Conservation (phyloP, 2,329 filamentous ascomycete species). For the Amesomyces nigricolor region DNA sequence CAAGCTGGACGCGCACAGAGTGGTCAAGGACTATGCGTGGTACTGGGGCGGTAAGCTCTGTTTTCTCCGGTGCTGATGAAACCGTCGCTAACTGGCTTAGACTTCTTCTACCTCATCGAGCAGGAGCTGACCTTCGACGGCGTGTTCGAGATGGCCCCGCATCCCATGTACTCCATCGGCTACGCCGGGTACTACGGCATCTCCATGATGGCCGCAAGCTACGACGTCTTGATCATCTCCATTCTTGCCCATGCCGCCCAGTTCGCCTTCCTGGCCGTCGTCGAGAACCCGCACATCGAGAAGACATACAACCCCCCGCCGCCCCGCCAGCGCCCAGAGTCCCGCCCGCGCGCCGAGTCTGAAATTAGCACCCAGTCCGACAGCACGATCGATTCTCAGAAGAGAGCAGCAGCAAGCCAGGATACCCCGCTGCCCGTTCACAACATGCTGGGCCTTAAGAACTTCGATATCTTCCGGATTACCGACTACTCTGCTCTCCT, state of each 20-base stretch:
- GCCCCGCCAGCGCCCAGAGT: conserved; percentile 50
- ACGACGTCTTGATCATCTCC: conserved; percentile 94
- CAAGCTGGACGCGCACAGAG: conserved; percentile 92
- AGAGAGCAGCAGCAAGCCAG: conserved; percentile 7
- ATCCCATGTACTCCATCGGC: conserved; percentile 98
- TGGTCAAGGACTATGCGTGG: conserved; percentile 99
- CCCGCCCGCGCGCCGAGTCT: conserved; percentile 30
- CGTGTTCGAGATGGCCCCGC: conserved; percentile 97
- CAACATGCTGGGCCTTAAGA: conserved; percentile 74
- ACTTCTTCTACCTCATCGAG: conserved; percentile 98
- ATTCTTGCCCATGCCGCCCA: conserved; percentile 91
- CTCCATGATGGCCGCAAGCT: conserved; percentile 96
- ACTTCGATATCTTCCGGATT: conserved; percentile 82
- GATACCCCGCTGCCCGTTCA: conserved; percentile 63
- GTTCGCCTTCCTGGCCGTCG: conserved; percentile 82
- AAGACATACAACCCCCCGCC: conserved; percentile 92
- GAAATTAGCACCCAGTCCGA: conserved; percentile 25
- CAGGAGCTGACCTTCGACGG: conserved; percentile 97
- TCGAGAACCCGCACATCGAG: conserved; percentile 97
- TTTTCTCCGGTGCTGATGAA: background rate
- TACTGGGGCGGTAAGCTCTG: conserved; percentile 68
- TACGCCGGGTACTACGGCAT: conserved; percentile 98
- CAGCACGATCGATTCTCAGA: background rate
- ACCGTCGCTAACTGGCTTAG: conserved; percentile 33
- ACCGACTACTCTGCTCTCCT: conserved; percentile 78